Base-by-base conservation (phyloP, 306 rosid genomes). In the Cucumis cinereus region DNA sequence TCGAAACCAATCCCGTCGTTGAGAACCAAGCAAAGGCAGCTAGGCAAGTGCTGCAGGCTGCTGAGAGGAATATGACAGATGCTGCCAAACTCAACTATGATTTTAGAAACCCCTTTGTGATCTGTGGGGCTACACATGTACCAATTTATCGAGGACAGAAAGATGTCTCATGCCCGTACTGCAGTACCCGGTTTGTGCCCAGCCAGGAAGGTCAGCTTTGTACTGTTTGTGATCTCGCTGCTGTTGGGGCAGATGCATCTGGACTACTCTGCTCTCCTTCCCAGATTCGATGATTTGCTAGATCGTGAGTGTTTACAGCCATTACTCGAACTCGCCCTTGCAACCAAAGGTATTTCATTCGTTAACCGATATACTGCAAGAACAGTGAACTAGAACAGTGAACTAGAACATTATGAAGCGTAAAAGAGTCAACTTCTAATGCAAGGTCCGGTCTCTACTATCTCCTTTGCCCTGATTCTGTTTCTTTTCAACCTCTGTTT, bases 121-220 rank as follows among this genome's bases (percentile, higher is more conserved):
- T 75, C 79, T 93, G 98, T 69, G 98, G 98, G 11, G 93, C 92
- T 26, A 93, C 98, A 20, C 88, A 89, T 68, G 88, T 89, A 61
- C 98, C 98, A 26, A 91, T 93, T 80, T 93, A 93, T 77, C 87
- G 96, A 45, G 98, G 98, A 76, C 97, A 93, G 84, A 93, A 87
- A 83, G 97, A 93, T 69, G 85, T 82, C 7, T 87, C 89, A 11
- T 93, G 98, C 88, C 92, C 98, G 0, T 93, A 88, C 26, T 93
- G 98, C 78, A 91, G 84, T 84, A 75, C 98, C 16, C 93, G 96
- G 63, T 93, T 93, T 77, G 97, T 93, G 67, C 52, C 23, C 14
- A 74, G 67, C 77, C 77, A 74, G 67, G 77, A 74, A 74, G 77
- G 77, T 15, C 36, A 74, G 77, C 36, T 74, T 56, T 74, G 77